A percentile compares a stretch with the other conserved stretches of the same genome.
Evolutionary conservation across 176 grass and related monocot genomes (phyloP).

Genomic region (Carex littledalei): DNA sequence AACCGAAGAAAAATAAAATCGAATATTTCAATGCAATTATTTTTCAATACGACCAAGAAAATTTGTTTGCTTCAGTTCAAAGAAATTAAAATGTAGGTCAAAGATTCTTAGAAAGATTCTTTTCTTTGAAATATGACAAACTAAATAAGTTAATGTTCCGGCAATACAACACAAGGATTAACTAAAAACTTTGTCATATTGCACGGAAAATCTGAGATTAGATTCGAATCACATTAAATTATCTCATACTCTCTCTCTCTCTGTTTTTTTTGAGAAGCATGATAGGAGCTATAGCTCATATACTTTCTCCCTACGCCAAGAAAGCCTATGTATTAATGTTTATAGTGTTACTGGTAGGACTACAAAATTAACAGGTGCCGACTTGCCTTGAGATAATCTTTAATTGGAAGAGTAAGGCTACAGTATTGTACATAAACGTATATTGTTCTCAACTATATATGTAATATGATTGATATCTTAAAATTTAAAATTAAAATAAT

Average conservation of each 20-base stretch:
- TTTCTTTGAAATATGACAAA: neutral
- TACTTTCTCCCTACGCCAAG: neutral
- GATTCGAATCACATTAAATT: neutral
- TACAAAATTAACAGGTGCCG: neutral
- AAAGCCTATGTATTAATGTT: neutral
- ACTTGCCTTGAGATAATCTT: too few relatives aligned
- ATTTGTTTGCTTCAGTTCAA: slow-evolving; percentile 5
- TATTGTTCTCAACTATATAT: too few relatives aligned
- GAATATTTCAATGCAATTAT: neutral
- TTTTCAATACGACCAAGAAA: neutral
- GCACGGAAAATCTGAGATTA: slow-evolving; percentile 17
- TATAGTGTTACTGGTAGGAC: neutral
- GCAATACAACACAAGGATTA: too few relatives aligned
- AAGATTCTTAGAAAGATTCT: slow-evolving; percentile 7
- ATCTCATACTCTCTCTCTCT: neutral
- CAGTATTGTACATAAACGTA: too few relatives aligned
- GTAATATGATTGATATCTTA: too few relatives aligned
- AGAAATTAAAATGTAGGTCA: neutral
- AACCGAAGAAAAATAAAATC: neutral
- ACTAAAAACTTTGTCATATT: slow-evolving; percentile 1
- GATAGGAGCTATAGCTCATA: neutral
- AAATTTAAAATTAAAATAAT: too few relatives aligned
- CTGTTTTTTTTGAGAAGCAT: too few relatives aligned
- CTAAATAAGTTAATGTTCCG: neutral
- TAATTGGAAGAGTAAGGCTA: too few relatives aligned